These are phyloP conservation scores for Pseudonectria foliicola DNA, from an alignment of 2,329 filamentous ascomycete genomes.

Conservation along the genomic window DNA sequence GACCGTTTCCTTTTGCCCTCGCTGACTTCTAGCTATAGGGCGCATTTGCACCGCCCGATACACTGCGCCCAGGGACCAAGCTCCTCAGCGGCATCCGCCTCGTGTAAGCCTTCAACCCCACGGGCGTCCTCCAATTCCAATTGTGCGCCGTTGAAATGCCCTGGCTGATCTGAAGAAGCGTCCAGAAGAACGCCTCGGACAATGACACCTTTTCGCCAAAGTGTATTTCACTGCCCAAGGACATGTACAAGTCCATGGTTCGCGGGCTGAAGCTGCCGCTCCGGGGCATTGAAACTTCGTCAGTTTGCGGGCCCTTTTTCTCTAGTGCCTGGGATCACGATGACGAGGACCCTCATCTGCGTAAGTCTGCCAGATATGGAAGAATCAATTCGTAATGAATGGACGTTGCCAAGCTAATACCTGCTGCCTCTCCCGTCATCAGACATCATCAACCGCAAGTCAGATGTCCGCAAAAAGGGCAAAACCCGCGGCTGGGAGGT, in stretches of 20 bases:
- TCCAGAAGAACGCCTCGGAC: conserved; percentile 49
- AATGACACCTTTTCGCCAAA: conserved; percentile 51
- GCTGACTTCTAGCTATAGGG: conserved; percentile 32
- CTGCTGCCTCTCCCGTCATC: too few species aligned
- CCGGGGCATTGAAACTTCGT: conserved; percentile 50
- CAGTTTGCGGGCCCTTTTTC: conserved; percentile 57
- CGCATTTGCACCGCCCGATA: conserved; percentile 41
- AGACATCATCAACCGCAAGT: conserved; percentile 59
- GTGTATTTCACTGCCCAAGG: conserved; percentile 45
- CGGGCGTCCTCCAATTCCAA: neutral
- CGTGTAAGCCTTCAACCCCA: conserved; percentile 36
- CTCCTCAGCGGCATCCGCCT: conserved; percentile 46
- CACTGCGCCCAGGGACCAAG: conserved; percentile 34
- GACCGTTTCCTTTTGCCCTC: neutral
- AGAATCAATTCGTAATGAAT: neutral
- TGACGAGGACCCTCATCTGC: conserved; percentile 49
- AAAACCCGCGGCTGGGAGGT: conserved; percentile 58
- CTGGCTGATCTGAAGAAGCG: conserved; percentile 26
- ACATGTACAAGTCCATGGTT: conserved; percentile 50
- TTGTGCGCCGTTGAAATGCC: too few species aligned
- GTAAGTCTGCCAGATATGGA: conserved; percentile 31
- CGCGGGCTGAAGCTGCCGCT: conserved; percentile 45
- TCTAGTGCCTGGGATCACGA: conserved; percentile 52
- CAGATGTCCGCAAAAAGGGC: conserved; percentile 59
- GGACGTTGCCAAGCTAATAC: too few species aligned